These are phyloP conservation scores for Penstemon davidsonii DNA, from an alignment of 257 asterid species.

Conservation along the genomic window DNA sequence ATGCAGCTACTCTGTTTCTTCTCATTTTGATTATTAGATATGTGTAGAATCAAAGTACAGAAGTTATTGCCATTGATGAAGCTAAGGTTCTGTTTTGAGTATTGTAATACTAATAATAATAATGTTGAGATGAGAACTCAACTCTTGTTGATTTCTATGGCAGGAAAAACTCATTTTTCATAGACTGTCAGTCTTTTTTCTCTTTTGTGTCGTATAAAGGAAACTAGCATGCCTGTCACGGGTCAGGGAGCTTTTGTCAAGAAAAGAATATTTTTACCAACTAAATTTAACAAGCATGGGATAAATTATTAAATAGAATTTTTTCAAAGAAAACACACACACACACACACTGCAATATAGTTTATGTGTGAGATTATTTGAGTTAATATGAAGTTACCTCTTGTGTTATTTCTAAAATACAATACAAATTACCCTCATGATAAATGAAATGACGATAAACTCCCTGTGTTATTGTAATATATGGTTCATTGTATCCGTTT, in stretches of 20 bases:
- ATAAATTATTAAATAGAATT: slow-evolving; percentile 13
- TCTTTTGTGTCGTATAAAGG: slow-evolving; percentile 57
- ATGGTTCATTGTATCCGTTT: too few relatives aligned
- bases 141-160: slow-evolving; percentile 40
- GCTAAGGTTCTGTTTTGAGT: slow-evolving; percentile 17
- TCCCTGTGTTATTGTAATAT: too few relatives aligned
- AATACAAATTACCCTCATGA: too few relatives aligned
- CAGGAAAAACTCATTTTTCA: slow-evolving; percentile 38
- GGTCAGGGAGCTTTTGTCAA: slow-evolving; percentile 58
- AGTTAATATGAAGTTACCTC: too few relatives aligned
- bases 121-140: slow-evolving; percentile 33
- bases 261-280: slow-evolving; percentile 44
- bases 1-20: slow-evolving; percentile 32
- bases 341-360: neutral
- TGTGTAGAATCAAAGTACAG: slow-evolving; percentile 22
- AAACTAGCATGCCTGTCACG: slow-evolving; percentile 81
- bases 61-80: slow-evolving; percentile 24
- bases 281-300: slow-evolving; percentile 36
- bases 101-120: slow-evolving; percentile 15
- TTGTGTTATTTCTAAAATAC: too few relatives aligned
- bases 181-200: slow-evolving; percentile 30
- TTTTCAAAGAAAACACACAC: neutral
- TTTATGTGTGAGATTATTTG: neutral
- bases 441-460: too few relatives aligned
- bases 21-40: slow-evolving; percentile 36